Evolutionary conservation across 257 asterid genomes (phyloP).

Genomic region (Eucommia ulmoides): DNA sequence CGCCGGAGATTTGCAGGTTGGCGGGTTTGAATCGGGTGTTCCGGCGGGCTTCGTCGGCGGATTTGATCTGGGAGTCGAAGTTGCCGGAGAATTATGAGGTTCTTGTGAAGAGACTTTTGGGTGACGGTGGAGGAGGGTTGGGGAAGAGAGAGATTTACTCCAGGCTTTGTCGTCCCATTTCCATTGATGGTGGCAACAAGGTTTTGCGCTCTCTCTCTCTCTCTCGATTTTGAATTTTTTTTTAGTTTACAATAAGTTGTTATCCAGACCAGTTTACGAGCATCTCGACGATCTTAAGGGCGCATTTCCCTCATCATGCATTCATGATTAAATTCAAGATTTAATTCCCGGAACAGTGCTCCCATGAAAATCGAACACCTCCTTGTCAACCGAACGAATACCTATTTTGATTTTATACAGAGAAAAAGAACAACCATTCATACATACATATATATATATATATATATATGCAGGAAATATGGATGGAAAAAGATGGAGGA

Average conservation of each 20-base stretch:
- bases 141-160: slow-evolving; percentile 30
- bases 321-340: neutral
- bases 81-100: slow-evolving; percentile 32
- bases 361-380: neutral
- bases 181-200: slow-evolving; percentile 25
- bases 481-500: slow-evolving; percentile 39
- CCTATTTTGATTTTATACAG: no score
- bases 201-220: slow-evolving; percentile 1
- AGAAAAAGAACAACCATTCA: no score
- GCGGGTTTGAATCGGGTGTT: slow-evolving; percentile 24
- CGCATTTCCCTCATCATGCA: neutral
- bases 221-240: neutral
- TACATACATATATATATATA: no score
- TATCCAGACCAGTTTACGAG: neutral
- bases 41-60: slow-evolving; percentile 34
- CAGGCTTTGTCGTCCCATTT: slow-evolving; percentile 22
- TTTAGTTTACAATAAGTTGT: neutral
- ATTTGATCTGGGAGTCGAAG: slow-evolving; percentile 34
- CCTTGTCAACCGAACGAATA: neutral
- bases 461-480: slow-evolving; percentile 38
- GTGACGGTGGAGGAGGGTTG: neutral
- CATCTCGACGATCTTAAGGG: no score
- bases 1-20: slow-evolving; percentile 27
- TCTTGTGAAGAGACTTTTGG: slow-evolving; percentile 19
- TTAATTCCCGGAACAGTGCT: neutral